A percentile compares a stretch with the other conserved stretches of the same genome.
phyloP scores from a whole-genome alignment of 2,329 filamentous ascomycete genomes.

The Didymella pomorum region DNA sequence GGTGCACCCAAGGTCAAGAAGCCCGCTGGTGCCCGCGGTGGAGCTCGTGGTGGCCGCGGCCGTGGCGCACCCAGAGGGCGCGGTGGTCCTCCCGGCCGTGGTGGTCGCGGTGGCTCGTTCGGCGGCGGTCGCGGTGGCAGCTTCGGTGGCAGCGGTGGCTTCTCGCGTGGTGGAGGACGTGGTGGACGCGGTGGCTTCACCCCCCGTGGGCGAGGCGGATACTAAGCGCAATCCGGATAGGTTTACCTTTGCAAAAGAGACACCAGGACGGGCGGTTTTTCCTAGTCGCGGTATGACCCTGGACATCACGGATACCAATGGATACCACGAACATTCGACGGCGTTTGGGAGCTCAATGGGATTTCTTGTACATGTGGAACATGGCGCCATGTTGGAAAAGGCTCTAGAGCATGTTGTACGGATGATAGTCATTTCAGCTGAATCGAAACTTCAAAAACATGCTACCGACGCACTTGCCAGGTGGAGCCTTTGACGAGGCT shows the following conservation, averaged over 20 bases:
- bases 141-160: conserved; percentile 38
- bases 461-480: background rate
- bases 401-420: conserved; percentile 22
- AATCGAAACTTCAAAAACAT: conserved; percentile 22
- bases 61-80: conserved; percentile 63
- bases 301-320: conserved; percentile 37
- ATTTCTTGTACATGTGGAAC: conserved; percentile 35
- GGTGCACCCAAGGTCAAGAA: conserved; percentile 75
- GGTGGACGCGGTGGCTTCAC: conserved; percentile 36
- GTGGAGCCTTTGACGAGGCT: background rate
- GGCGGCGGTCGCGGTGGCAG: conserved; percentile 48
- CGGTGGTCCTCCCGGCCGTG: conserved; percentile 50
- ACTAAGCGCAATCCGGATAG: conserved; percentile 30
- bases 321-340: conserved; percentile 47
- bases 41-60: conserved; percentile 52
- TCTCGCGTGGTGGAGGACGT: conserved; percentile 41
- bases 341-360: conserved; percentile 44
- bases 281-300: conserved; percentile 29
- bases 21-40: conserved; percentile 65
- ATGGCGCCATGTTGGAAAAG: conserved; percentile 35
- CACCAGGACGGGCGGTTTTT: conserved; percentile 26
- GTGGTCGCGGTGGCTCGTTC: conserved; percentile 51
- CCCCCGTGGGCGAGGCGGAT: conserved; percentile 44
- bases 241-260: conserved; percentile 19
- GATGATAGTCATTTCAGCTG: conserved; percentile 23